Conservation (phyloP, 2,329 filamentous ascomycete species). For the Fusarium ambrosium region DNA sequence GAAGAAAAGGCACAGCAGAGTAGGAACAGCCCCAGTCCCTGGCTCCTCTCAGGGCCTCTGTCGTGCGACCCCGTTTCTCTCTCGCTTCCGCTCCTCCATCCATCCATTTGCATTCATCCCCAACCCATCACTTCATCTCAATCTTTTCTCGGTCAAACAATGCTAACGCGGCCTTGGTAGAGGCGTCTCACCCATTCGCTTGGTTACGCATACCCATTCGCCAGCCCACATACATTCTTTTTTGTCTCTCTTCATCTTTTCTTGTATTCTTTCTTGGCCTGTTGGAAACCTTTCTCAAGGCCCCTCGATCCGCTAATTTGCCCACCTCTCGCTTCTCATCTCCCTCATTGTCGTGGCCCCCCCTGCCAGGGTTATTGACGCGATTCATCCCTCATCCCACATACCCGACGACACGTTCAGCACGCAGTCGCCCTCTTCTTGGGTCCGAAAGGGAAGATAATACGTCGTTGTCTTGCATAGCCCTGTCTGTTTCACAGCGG, state of each 20-base stretch:
- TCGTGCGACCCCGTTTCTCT: slow-evolving; percentile 40
- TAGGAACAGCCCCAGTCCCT: slow-evolving; percentile 34
- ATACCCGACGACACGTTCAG: slow-evolving; percentile 19
- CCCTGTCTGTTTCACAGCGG: slow-evolving; percentile 17
- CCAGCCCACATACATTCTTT: slow-evolving; percentile 36
- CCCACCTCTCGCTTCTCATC: slow-evolving; percentile 30
- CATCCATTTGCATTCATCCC: slow-evolving; percentile 8
- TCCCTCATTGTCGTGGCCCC: slow-evolving; percentile 21
- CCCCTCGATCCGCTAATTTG: slow-evolving; percentile 31
- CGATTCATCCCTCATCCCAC: slow-evolving; percentile 28
- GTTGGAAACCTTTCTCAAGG: not conserved
- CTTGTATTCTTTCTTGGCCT: slow-evolving; percentile 16
- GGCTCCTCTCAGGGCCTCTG: slow-evolving; percentile 15
- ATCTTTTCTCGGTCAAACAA: slow-evolving; percentile 39
- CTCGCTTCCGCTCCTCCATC: slow-evolving; percentile 31
- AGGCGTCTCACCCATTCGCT: slow-evolving; percentile 43
- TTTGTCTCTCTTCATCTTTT: slow-evolving; percentile 23
- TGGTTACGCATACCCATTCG: slow-evolving; percentile 41
- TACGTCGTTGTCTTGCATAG: slow-evolving; percentile 17
- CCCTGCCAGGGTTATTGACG: slow-evolving; percentile 35
- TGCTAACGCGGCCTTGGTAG: slow-evolving; percentile 41
- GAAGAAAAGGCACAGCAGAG: slow-evolving; percentile 26
- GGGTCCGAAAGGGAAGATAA: not conserved
- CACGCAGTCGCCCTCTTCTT: slow-evolving; percentile 5
- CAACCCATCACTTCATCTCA: slow-evolving; percentile 24